phyloP scores from a whole-genome alignment of 345 rosid genomes.

The Euphorbia pulcherrima region DNA sequence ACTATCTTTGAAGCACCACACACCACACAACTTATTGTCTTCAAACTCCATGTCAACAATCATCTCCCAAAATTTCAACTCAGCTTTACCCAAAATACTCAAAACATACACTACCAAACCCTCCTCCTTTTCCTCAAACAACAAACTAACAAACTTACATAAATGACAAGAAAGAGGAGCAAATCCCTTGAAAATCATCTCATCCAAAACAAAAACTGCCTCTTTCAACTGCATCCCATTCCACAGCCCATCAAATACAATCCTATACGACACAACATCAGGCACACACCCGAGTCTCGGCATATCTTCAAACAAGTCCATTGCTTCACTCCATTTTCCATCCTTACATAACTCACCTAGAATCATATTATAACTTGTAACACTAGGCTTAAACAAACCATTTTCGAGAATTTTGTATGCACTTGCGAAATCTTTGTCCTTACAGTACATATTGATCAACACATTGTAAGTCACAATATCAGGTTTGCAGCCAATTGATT shows the following conservation, averaged over 20 bases:
- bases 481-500: constrained; percentile 43
- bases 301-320: constrained; percentile 75
- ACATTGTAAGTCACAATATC: constrained; percentile 63
- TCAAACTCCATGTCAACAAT: constrained; percentile 28
- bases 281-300: constrained; percentile 66
- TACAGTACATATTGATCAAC: constrained; percentile 52
- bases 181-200: constrained; percentile 77
- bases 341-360: constrained; percentile 52
- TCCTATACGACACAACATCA: constrained; percentile 67
- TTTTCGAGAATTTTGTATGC: constrained; percentile 46
- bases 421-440: constrained; percentile 46
- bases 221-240: constrained; percentile 43
- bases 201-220: constrained; percentile 62
- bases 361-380: constrained; percentile 59
- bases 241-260: constrained; percentile 66
- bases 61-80: constrained; percentile 41
- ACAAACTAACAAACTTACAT: constrained; percentile 34
- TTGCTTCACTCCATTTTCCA: constrained; percentile 54
- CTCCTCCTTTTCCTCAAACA: constrained; percentile 38
- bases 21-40: constrained; percentile 18
- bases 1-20: constrained; percentile 18
- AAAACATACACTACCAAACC: constrained; percentile 40
- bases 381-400: constrained; percentile 53
- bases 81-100: constrained; percentile 36
- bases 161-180: constrained; percentile 42